A percentile compares a stretch with the other conserved stretches of the same genome.
Conservation (phyloP, 1,284 basidiomycete genomes). For the Naganishia cerealis region DNA sequence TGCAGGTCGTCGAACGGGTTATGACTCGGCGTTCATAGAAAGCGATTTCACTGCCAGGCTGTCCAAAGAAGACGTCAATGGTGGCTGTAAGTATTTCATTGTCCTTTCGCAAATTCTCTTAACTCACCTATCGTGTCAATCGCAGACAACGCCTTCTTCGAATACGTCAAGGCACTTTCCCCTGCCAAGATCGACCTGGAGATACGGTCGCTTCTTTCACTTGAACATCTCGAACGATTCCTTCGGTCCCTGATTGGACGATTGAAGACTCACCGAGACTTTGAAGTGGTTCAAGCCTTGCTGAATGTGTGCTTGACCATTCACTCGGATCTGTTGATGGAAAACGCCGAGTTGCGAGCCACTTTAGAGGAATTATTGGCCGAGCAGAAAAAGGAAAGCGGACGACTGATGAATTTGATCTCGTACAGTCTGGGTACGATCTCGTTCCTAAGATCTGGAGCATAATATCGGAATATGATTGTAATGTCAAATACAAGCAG, state of each 20-base stretch:
- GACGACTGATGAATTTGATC: constrained; percentile 60
- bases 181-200: constrained; percentile 89
- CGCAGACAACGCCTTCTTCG: constrained; percentile 78
- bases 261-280: constrained; percentile 77
- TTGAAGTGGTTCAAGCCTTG: constrained; percentile 91
- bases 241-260: constrained; percentile 72
- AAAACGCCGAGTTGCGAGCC: constrained; percentile 63
- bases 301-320: constrained; percentile 78
- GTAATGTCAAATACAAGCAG: neutral
- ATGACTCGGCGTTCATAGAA: constrained; percentile 61
- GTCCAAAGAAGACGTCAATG: constrained; percentile 60
- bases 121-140: neutral
- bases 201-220: constrained; percentile 69
- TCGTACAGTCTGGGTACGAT: constrained; percentile 52
- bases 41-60: constrained; percentile 75
- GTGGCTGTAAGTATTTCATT: constrained; percentile 64
- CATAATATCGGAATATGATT: constrained; percentile 1
- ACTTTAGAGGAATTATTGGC: constrained; percentile 63
- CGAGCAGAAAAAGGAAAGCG: constrained; percentile 71
- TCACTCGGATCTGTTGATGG: constrained; percentile 77
- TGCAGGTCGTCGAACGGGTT: constrained; percentile 61
- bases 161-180: constrained; percentile 79
- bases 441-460: constrained; percentile 44
- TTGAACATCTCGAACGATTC: constrained; percentile 69
- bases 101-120: too few species aligned